Conservation (phyloP, 2,329 filamentous ascomycete species). For the Beauveria brongniartii region DNA sequence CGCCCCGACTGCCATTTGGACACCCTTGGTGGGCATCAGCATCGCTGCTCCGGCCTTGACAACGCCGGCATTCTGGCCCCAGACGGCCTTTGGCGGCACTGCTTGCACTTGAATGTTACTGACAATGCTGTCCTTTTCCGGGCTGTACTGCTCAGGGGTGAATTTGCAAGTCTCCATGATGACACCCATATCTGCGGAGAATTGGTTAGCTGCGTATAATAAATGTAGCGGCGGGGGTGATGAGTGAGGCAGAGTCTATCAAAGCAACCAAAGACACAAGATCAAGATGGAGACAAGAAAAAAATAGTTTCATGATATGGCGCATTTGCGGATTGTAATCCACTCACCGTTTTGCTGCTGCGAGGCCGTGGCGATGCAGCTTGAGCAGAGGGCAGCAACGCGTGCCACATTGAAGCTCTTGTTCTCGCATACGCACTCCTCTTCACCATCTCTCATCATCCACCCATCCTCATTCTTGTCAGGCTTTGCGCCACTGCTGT, state of each 20-base stretch:
- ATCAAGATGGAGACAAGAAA: not conserved
- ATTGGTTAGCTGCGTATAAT: not conserved
- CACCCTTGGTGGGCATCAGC: not conserved
- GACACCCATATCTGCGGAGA: slow-evolving; percentile 25
- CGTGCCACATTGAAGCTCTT: slow-evolving; percentile 31
- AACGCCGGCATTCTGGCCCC: slow-evolving; percentile 13
- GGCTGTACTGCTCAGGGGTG: slow-evolving; percentile 20
- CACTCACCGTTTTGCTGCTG: slow-evolving; percentile 26
- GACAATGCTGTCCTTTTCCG: slow-evolving; percentile 23
- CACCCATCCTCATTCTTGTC: slow-evolving; percentile 13
- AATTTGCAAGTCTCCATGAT: slow-evolving; percentile 31
- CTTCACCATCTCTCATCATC: slow-evolving; percentile 20
- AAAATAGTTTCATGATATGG: not conserved
- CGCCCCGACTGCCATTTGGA: not conserved
- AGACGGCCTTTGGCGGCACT: slow-evolving; percentile 17
- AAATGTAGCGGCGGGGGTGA: not conserved
- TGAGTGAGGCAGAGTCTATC: too few species aligned
- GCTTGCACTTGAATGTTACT: slow-evolving; percentile 28
- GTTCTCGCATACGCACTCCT: slow-evolving; percentile 30
- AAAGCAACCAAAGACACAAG: not conserved
- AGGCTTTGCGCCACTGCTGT: not conserved
- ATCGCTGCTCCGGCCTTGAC: not conserved
- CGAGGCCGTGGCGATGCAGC: slow-evolving; percentile 27
- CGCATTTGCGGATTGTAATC: not conserved
- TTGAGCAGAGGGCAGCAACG: slow-evolving; percentile 30